Evolutionary conservation across 305 asterid genomes (phyloP), one percentile per base, ranked within the genome.

Genomic region (Euphrasia arctica): DNA sequence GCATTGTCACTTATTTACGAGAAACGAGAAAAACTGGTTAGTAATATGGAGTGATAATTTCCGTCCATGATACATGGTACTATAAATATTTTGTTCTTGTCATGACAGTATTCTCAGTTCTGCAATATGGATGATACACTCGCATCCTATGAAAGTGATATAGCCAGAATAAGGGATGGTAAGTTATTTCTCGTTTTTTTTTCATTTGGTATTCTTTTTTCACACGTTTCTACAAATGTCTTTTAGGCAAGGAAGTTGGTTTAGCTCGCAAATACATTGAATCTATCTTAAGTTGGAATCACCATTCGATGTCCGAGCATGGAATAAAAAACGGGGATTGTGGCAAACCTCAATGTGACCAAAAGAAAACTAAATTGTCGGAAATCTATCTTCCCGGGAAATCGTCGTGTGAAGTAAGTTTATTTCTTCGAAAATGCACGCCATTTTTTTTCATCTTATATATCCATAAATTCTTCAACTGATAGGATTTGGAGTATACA

Each of bases 361-460:
- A 47, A 5, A 62, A 45, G 51, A 5, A 60, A 58, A 71, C 50
- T 57, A 63, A 47, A 65, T 32, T 70, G 60, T 71, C 78, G 3
- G 74, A 69, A 63, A 72, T 49, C 62, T 68, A 64, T 31, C n/a
- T 72, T 73, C 71, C 75, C n/a, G 75, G 79, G 70, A 72, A 43
- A 72, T 72, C 83, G 47, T 63, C 87, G 43, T 72, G 77, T 64
- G 77, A 80, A 75, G 95, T 75, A 66, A 74, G 91, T 70, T 63
- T 55, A 34, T 71, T 52, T 42, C 54, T 45, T 49, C 51, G 59
- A 57, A 41, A 49, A 62, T 67, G 15, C 49, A 63, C 45, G 22
- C 48, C 14, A 39, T 70, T 50, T 13, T 49, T 50, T 8, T 50
- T 2, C 22, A 18, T 18, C 22, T 18, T 18, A 18, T 18, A n/a